These are phyloP conservation scores for Penicillium sp. DNA, from an alignment of 2,329 filamentous ascomycete genomes.

Conservation along the genomic window DNA sequence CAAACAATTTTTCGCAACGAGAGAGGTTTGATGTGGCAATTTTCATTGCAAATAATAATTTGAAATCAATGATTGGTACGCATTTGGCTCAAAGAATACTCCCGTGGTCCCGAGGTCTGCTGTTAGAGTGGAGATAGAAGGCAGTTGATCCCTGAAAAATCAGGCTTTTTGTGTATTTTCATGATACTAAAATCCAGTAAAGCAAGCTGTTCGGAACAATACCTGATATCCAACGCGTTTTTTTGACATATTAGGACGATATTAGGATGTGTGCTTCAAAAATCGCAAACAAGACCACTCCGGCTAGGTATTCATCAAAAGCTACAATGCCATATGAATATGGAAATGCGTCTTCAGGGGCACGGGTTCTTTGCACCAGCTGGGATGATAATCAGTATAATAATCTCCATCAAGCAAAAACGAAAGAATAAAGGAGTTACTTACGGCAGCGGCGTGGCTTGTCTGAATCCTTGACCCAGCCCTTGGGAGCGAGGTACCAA, in stretches of 20 bases:
- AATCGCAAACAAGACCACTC: not conserved
- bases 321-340: not conserved
- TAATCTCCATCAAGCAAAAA: not conserved
- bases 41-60: no score
- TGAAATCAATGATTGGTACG: no score
- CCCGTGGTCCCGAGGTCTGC: no score
- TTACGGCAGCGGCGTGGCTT: not conserved
- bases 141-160: not conserved
- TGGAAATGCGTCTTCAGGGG: not conserved
- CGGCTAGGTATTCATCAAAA: not conserved
- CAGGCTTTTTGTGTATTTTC: not conserved
- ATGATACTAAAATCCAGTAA: not conserved
- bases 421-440: not conserved
- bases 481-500: slow-evolving; percentile 5
- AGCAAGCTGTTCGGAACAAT: not conserved
- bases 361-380: not conserved
- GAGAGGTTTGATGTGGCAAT: no score
- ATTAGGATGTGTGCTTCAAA: not conserved
- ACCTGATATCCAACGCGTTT: not conserved
- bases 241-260: not conserved
- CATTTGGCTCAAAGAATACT: no score
- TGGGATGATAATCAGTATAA: not conserved
- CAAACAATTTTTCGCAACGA: no score
- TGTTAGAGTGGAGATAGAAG: no score
- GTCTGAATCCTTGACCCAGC: not conserved